phyloP scores from a whole-genome alignment of 306 rosid species.

The Medicago truncatula region DNA sequence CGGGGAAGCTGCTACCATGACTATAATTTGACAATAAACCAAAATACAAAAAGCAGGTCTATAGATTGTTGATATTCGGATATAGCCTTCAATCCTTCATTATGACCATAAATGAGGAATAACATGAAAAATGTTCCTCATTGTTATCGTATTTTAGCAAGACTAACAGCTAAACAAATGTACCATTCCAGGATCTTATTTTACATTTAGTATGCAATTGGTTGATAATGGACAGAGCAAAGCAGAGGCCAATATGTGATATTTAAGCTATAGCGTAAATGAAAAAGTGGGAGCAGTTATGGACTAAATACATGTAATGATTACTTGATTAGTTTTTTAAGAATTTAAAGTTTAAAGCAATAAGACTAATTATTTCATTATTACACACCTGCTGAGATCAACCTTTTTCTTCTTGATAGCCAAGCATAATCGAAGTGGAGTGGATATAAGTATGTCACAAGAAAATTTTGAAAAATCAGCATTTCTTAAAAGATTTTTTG shows the following conservation, averaged over 20 bases:
- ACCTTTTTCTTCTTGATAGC: conserved; percentile 69
- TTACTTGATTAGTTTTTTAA: conserved; percentile 19
- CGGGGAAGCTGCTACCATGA: background rate
- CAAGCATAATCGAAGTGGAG: conserved; percentile 79
- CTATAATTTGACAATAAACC: background rate
- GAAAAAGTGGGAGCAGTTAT: conserved; percentile 10
- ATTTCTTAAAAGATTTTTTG: conserved; percentile 62
- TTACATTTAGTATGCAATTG: conserved; percentile 13
- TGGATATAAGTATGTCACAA: conserved; percentile 86
- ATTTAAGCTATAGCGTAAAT: background rate
- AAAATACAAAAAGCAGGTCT: background rate
- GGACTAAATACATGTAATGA: conserved; percentile 10
- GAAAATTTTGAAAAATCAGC: conserved; percentile 71
- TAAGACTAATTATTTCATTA: conserved; percentile 26
- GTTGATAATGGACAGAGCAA: background rate
- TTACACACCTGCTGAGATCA: conserved; percentile 75
- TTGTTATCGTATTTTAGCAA: background rate
- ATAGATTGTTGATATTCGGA: background rate
- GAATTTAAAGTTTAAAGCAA: conserved; percentile 23
- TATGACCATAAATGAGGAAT: background rate
- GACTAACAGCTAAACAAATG: background rate
- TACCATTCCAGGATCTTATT: background rate
- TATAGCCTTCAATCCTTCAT: background rate
- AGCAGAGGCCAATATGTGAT: background rate
- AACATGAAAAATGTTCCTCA: background rate